Conservation (phyloP, 2,329 filamentous ascomycete genomes). For the Pezicula radicicola region DNA sequence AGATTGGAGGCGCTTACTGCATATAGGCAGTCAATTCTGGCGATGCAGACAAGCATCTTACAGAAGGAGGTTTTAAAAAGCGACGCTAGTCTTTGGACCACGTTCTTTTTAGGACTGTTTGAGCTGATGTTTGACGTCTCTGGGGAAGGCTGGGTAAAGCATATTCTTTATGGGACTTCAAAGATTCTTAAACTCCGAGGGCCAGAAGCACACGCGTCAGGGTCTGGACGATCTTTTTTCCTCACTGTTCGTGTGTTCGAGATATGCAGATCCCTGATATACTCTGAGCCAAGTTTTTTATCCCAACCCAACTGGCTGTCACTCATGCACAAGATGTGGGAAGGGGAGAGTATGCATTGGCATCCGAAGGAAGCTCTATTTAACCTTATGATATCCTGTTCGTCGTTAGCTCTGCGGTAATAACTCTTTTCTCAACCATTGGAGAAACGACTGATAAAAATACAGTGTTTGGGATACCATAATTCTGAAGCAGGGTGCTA, state of each 20-base stretch:
- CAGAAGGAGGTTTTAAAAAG: constrained; percentile 1
- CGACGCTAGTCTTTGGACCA: constrained; percentile 17
- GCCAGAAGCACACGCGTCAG: constrained; percentile 8
- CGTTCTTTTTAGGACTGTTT: constrained; percentile 20
- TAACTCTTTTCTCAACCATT: neutral
- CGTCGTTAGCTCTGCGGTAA: too few species aligned
- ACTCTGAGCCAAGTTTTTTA: constrained; percentile 14
- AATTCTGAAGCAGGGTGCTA: neutral
- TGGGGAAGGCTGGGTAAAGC: constrained; percentile 19
- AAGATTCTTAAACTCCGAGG: constrained; percentile 18
- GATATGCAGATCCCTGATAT: constrained; percentile 17
- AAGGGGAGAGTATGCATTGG: constrained; percentile 2
- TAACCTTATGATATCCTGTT: constrained; percentile 15
- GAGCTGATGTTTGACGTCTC: constrained; percentile 21
- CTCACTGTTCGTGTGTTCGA: constrained; percentile 19
- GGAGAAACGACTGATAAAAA: neutral
- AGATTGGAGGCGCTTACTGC: constrained; percentile 11
- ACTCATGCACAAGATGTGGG: constrained; percentile 11
- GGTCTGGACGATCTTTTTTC: constrained; percentile 16
- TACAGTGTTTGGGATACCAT: neutral
- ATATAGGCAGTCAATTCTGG: constrained; percentile 11
- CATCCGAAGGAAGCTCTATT: constrained; percentile 19
- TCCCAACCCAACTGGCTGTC: constrained; percentile 8
- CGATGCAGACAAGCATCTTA: constrained; percentile 8
- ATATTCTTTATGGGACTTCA: constrained; percentile 21